Base-by-base conservation (phyloP, 2,329 filamentous ascomycete species). In the Thelonectria olida region DNA sequence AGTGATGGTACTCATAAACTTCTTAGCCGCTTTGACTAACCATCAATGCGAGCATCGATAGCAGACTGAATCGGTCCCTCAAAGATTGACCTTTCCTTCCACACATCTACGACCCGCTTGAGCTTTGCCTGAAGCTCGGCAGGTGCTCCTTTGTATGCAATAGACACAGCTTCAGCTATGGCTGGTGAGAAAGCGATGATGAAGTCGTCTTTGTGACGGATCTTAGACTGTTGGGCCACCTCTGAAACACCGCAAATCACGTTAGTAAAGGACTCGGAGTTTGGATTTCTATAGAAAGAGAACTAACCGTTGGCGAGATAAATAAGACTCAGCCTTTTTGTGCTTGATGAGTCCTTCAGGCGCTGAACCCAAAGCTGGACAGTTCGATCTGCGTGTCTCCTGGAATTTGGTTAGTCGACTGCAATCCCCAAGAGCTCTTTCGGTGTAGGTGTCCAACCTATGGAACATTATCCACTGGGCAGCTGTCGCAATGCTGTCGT, bases 381-480 rank as follows among this genome's bases (percentile, higher is more conserved):
- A 19, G 95, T 97, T 64, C 92, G 89, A 69, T 97, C 92, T 54
- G 96, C 95, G 79, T 97, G 92, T 76, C 96, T 90, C 77, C 95
- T 97, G 45, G 28, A 6, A 27, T 28, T 50, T 22, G 45, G 51
- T 62, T 22, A 62, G 61, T 57, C 17, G 58, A 27, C 53, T 17
- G n/a, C 22, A 13, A 10, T 22, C 8, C 9, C 19, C 10, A 17
- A 31, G 2, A 22, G 22, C 4, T 48, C 8, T 20, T 48, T 51
- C 12, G 20, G 12, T 15, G 12, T 20, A 25, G 17, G 20, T 36
- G 13, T 22, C 61, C 76, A 88, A 97, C 93, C 93, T 91, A 80
- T 99, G 95, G 77, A 99, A 99, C 91, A 99, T 96, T 64, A 99
- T 96, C 96, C 96, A 99, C 88, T 98, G 95, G 59, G 96, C 93